These are phyloP conservation scores for Coemansia sp. DNA, from an alignment of 192 early-diverging fungal genomes.

Conservation along the genomic window DNA sequence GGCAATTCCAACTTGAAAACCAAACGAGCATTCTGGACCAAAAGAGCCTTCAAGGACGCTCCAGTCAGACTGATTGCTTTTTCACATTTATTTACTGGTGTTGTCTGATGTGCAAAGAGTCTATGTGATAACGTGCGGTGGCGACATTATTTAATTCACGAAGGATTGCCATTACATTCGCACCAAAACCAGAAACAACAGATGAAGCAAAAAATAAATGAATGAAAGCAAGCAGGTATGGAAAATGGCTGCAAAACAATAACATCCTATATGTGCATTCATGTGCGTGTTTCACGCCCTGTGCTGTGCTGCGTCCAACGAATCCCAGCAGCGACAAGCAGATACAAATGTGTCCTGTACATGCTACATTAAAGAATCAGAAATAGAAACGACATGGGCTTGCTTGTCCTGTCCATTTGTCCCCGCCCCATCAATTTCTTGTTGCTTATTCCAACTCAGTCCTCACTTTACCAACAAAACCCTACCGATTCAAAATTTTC, in stretches of 20 bases:
- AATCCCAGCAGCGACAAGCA: neutral
- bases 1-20: neutral
- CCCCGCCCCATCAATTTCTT: neutral
- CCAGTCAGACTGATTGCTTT: no score
- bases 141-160: neutral
- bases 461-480: neutral
- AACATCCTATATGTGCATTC: neutral
- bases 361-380: neutral
- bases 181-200: neutral
- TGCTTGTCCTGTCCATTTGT: no score
- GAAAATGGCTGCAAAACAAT: no score
- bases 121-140: neutral
- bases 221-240: no score
- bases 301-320: neutral
- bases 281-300: neutral
- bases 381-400: no score
- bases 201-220: neutral
- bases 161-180: conserved; percentile 1
- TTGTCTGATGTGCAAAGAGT: neutral
- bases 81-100: no score
- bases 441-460: neutral
- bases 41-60: no score
- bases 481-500: neutral
- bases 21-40: neutral
- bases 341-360: neutral